Percentiles rank a stretch among this genome's conserved stretches.
Evolutionary conservation across 78 protist species (phyloP).

Genomic region (Dictyostelium capitatum): DNA sequence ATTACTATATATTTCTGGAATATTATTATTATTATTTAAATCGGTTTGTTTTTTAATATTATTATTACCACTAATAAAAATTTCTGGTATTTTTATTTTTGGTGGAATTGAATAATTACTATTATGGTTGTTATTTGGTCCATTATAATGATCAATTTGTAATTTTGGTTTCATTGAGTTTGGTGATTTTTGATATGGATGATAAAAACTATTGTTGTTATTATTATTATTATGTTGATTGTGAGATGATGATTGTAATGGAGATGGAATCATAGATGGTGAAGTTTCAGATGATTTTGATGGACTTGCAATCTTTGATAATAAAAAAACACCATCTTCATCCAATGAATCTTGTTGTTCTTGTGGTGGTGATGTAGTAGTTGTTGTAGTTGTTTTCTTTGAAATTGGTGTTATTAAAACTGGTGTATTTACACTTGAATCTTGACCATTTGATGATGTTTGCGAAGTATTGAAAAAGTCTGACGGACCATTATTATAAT

Average conservation of each 20-base stretch:
- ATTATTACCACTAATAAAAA: too few relatives aligned
- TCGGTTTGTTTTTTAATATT: too few relatives aligned
- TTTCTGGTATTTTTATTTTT: too few relatives aligned
- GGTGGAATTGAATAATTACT: not conserved
- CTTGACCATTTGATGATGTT: slow-evolving; percentile 4
- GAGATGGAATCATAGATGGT: not conserved
- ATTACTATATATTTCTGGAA: not conserved
- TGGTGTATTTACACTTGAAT: not conserved
- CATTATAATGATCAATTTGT: not conserved
- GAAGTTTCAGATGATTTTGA: not conserved
- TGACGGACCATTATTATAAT: not conserved
- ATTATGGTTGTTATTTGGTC: not conserved
- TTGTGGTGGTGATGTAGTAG: not conserved
- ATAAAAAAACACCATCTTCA: slow-evolving; percentile 51
- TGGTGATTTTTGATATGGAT: slow-evolving; percentile 20
- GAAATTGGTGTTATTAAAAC: not conserved
- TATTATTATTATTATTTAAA: too few relatives aligned
- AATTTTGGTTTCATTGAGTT: not conserved
- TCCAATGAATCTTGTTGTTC: slow-evolving; percentile 14
- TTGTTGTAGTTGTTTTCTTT: not conserved
- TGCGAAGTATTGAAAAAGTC: not conserved
- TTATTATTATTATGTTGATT: too few relatives aligned
- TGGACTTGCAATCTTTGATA: slow-evolving; percentile 43
- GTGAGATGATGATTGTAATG: not conserved
- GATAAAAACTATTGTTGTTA: not conserved